Evolutionary conservation across 78 protist genomes (phyloP).

Genomic region (Dictyostelium citrinum): DNA sequence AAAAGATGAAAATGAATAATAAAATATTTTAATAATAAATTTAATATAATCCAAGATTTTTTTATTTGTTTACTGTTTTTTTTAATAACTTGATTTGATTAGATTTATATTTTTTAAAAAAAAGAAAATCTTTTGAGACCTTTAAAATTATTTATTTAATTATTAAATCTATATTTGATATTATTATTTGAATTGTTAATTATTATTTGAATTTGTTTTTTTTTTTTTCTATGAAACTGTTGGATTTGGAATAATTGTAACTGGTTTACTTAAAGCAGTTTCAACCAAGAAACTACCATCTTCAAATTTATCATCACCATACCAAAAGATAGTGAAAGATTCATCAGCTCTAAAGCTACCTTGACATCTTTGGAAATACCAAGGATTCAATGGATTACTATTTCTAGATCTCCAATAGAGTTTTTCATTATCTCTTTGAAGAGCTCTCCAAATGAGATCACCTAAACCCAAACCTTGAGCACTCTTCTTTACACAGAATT

Average conservation of each 20-base stretch:
- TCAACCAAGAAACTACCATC: conserved; percentile 47
- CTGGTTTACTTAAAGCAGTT: conserved; percentile 52
- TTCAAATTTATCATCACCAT: conserved; percentile 68
- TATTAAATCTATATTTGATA: not conserved
- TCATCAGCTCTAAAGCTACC: conserved; percentile 58
- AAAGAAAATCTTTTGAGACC: too few relatives aligned
- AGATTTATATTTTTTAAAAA: too few relatives aligned
- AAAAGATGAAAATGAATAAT: too few relatives aligned
- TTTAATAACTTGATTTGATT: too few relatives aligned
- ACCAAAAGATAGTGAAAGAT: conserved; percentile 61
- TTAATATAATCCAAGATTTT: too few relatives aligned
- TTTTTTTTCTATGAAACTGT: not conserved
- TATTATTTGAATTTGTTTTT: not conserved
- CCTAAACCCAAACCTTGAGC: conserved; percentile 72
- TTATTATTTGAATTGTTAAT: not conserved
- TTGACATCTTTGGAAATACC: conserved; percentile 69
- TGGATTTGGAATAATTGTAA: conserved; percentile 11
- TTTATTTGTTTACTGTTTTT: too few relatives aligned
- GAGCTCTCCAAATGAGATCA: conserved; percentile 51
- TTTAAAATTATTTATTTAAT: not conserved
- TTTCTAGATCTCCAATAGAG: conserved; percentile 57
- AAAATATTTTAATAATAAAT: too few relatives aligned
- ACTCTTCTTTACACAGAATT: conserved; percentile 40
- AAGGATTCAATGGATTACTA: conserved; percentile 54
- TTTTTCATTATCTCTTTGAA: conserved; percentile 60